These are phyloP conservation scores for Cajanus cajan DNA, from an alignment of 306 rosid genomes.

Conservation along the genomic window DNA sequence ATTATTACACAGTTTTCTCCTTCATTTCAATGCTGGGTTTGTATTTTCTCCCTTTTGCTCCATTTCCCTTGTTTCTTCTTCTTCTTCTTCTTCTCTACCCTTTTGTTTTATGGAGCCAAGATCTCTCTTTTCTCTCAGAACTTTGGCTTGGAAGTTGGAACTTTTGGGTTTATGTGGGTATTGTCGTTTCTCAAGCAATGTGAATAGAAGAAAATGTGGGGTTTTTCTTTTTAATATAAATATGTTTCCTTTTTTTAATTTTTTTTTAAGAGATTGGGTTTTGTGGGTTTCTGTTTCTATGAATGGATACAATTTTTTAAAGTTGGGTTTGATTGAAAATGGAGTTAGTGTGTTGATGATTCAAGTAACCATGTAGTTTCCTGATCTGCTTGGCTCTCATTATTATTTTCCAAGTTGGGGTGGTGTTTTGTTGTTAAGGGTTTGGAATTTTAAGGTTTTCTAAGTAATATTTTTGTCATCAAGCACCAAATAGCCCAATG, in stretches of 20 bases:
- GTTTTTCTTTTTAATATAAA: background rate
- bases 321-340: slow-evolving; percentile 18
- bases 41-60: slow-evolving; percentile 22
- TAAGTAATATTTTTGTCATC: background rate
- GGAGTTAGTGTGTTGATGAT: slow-evolving; percentile 27
- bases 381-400: slow-evolving; percentile 32
- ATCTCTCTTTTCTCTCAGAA: slow-evolving; percentile 18
- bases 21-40: slow-evolving; percentile 45
- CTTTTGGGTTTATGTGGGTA: slow-evolving; percentile 24
- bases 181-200: background rate
- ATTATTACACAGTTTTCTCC: slow-evolving; percentile 9
- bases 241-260: background rate
- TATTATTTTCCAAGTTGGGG: slow-evolving; percentile 24
- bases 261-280: background rate
- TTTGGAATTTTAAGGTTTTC: slow-evolving; percentile 18
- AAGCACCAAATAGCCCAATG: background rate
- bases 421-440: background rate
- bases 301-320: background rate
- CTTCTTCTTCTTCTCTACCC: background rate
- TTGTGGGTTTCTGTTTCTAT: background rate
- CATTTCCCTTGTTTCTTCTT: background rate
- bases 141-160: slow-evolving; percentile 10
- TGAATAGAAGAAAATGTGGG: background rate
- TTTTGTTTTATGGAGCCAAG: background rate
- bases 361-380: background rate